Conservation (phyloP, 2,329 filamentous ascomycete species). For the Juglanconis sp. region DNA sequence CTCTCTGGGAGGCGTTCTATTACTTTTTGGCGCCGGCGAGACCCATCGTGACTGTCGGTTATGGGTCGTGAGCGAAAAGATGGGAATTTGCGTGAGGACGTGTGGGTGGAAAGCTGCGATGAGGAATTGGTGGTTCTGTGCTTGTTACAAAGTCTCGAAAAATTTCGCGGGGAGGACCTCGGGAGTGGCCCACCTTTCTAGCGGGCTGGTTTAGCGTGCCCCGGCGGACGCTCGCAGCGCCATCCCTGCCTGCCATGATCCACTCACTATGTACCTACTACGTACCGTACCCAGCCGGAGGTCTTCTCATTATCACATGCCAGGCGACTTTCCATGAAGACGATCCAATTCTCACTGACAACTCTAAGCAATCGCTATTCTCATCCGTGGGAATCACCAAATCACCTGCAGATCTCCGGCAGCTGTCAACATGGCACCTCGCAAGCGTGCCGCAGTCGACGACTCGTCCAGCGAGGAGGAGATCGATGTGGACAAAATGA, state of each 20-base stretch:
- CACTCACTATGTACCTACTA: too few species aligned
- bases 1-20: conserved; percentile 17
- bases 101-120: not conserved
- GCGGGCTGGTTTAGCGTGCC: not conserved
- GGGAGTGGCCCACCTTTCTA: not conserved
- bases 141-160: not conserved
- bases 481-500: conserved; percentile 21
- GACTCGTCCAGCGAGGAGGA: conserved; percentile 17
- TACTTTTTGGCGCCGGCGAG: conserved; percentile 68
- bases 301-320: not conserved
- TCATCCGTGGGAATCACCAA: not conserved
- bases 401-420: not conserved
- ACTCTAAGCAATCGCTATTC: not conserved
- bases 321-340: not conserved
- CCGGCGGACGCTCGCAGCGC: not conserved
- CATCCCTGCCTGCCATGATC: not conserved
- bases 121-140: not conserved
- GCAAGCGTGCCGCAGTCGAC: conserved; percentile 7
- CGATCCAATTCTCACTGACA: not conserved
- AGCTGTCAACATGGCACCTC: conserved; percentile 7
- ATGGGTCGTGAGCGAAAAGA: not conserved
- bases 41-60: conserved; percentile 50
- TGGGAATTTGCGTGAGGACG: not conserved
- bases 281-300: too few species aligned
- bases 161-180: conserved; percentile 16